Evolutionary conservation across 1,284 basidiomycete species (phyloP).

Genomic region (Tylopilus orsonianus): DNA sequence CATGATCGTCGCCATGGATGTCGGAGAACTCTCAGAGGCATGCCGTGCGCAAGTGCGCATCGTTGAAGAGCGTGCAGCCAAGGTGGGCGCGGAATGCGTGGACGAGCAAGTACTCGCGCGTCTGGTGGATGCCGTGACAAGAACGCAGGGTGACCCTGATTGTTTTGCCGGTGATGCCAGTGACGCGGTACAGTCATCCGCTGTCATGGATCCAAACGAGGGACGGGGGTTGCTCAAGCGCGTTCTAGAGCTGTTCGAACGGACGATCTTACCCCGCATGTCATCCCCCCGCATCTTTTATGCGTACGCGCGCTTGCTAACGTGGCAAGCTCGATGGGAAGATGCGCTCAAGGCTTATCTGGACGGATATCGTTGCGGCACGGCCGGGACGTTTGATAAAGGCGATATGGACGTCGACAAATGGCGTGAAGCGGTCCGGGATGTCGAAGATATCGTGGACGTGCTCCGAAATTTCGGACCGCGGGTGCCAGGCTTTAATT

Average conservation of each 20-base stretch:
- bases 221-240: conserved; percentile 63
- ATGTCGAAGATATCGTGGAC: conserved; percentile 83
- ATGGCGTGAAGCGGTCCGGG: conserved; percentile 74
- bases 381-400: conserved; percentile 66
- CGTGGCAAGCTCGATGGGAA: conserved; percentile 69
- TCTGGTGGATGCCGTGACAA: conserved; percentile 81
- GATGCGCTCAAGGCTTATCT: conserved; percentile 81
- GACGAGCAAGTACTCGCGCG: conserved; percentile 88
- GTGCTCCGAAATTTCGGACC: conserved; percentile 82
- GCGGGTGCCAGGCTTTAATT: conserved; percentile 60
- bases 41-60: conserved; percentile 82
- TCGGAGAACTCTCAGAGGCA: conserved; percentile 89
- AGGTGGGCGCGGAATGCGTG: conserved; percentile 59
- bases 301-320: conserved; percentile 77
- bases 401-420: conserved; percentile 62
- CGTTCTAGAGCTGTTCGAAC: conserved; percentile 73
- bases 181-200: conserved; percentile 4
- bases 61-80: conserved; percentile 76
- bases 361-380: conserved; percentile 76
- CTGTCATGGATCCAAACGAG: conserved; percentile 52
- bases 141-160: conserved; percentile 42
- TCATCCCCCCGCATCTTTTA: conserved; percentile 77
- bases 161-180: background rate
- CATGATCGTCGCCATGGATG: conserved; percentile 92
- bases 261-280: conserved; percentile 75